Evolutionary conservation across 495 filamentous ascomycete genomes (phyloP).

Genomic region (Penicillium atrosanguineum): DNA sequence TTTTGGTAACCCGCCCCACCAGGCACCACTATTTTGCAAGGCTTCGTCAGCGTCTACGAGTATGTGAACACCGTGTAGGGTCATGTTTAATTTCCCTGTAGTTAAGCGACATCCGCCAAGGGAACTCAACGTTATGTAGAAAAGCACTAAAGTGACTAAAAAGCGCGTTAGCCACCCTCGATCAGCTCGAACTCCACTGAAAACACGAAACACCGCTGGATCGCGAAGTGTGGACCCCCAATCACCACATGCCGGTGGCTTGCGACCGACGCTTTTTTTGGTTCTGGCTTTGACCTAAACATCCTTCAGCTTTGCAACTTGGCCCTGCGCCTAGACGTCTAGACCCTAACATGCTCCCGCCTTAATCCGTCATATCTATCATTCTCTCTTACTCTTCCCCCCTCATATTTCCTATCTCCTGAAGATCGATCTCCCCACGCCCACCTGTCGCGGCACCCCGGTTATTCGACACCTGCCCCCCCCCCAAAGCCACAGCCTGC

Average conservation of each 20-base stretch:
- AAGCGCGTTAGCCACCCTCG: background rate
- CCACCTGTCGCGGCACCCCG: background rate
- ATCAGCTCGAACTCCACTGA: background rate
- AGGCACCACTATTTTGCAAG: constrained; percentile 21
- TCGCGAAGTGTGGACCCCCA: constrained; percentile 4
- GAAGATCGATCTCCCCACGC: background rate
- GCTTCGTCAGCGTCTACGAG: constrained; percentile 18
- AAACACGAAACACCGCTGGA: background rate
- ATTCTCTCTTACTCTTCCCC: background rate
- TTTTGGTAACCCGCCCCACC: constrained; percentile 22
- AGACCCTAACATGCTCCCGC: background rate
- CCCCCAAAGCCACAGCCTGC: constrained; percentile 20
- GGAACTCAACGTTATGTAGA: background rate
- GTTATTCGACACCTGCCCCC: background rate
- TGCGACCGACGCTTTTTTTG: constrained; percentile 16
- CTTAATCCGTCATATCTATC: background rate
- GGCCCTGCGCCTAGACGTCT: constrained; percentile 1
- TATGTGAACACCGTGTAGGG: background rate
- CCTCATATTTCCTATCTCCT: background rate
- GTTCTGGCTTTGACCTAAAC: constrained; percentile 6
- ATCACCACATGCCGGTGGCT: constrained; percentile 6
- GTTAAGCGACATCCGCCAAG: background rate
- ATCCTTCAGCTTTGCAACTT: constrained; percentile 3
- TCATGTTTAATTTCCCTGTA: constrained; percentile 1
- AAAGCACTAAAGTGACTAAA: too few species aligned